A percentile compares a stretch with the other conserved stretches of the same genome.
Evolutionary conservation across 306 rosid species (phyloP).

Genomic region (Oxytropis ochrocephala): DNA sequence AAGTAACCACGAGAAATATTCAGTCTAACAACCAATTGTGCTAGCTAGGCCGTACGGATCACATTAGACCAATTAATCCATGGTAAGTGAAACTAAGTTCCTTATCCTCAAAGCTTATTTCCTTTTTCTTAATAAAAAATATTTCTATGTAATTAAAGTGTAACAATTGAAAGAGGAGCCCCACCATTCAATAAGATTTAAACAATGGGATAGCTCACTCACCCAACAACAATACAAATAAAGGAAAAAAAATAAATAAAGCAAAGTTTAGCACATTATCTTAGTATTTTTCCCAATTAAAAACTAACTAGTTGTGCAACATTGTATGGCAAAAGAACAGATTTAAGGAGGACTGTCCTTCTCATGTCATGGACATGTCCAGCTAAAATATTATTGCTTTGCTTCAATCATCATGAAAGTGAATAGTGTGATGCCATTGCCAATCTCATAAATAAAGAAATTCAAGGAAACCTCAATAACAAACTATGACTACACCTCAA

Average conservation of each 20-base stretch:
- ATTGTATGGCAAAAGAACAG: conserved; percentile 36
- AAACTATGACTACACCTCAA: conserved; percentile 25
- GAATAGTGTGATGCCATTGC: conserved; percentile 17
- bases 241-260: conserved; percentile 2
- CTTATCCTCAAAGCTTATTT: conserved; percentile 26
- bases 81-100: conserved; percentile 4
- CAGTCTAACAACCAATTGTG: no score
- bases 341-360: conserved; percentile 43
- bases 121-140: conserved; percentile 9
- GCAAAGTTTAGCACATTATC: conserved; percentile 7
- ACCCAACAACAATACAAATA: conserved; percentile 14
- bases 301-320: conserved; percentile 2
- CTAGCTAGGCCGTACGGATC: no score
- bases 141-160: background rate
- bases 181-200: conserved; percentile 4
- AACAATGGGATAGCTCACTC: conserved; percentile 7
- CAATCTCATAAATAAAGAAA: conserved; percentile 12
- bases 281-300: conserved; percentile 4
- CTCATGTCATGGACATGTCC: conserved; percentile 45
- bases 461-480: conserved; percentile 31
- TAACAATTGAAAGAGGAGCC: background rate
- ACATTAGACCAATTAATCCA: background rate
- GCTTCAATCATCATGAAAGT: conserved; percentile 29
- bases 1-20: no score
- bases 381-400: conserved; percentile 27